Percentiles rank a stretch among this genome's conserved stretches.
Conservation (phyloP, 73 alveolate species). For the Paramecium sexaurelia region DNA sequence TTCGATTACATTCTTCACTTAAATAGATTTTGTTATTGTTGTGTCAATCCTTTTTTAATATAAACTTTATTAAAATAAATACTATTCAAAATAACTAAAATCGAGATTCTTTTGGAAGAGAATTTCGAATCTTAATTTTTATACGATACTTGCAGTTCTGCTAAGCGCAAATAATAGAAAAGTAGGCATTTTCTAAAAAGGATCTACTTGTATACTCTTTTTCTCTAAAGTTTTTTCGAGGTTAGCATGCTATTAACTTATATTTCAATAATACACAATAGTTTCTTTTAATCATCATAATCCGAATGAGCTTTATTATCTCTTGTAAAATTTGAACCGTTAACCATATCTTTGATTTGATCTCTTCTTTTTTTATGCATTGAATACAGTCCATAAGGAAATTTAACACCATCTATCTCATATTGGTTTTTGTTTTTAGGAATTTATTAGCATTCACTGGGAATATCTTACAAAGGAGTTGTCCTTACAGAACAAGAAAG, state of each 20-base stretch:
- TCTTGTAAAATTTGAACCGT: neutral
- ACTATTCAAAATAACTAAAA: neutral
- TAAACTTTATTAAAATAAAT: neutral
- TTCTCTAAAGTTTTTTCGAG: neutral
- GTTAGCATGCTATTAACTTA: neutral
- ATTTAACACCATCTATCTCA: neutral
- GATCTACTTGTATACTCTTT: constrained; percentile 27
- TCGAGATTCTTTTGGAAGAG: neutral
- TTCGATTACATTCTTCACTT: too few species aligned
- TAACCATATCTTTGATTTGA: neutral
- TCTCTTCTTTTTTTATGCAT: constrained; percentile 7
- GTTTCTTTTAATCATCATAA: neutral
- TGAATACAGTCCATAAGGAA: neutral
- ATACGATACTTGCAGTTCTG: neutral
- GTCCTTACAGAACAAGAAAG: neutral
- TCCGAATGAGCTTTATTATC: neutral
- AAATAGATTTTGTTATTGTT: too few species aligned
- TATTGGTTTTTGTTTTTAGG: neutral
- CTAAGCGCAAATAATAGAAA: neutral
- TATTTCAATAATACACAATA: neutral
- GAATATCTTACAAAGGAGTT: neutral
- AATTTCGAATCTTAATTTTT: neutral
- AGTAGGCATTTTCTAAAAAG: constrained; percentile 18
- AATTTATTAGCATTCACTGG: neutral
- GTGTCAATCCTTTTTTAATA: too few species aligned